Evolutionary conservation across 176 grass and related monocot species (phyloP).

Genomic region (Zoysia japonica): DNA sequence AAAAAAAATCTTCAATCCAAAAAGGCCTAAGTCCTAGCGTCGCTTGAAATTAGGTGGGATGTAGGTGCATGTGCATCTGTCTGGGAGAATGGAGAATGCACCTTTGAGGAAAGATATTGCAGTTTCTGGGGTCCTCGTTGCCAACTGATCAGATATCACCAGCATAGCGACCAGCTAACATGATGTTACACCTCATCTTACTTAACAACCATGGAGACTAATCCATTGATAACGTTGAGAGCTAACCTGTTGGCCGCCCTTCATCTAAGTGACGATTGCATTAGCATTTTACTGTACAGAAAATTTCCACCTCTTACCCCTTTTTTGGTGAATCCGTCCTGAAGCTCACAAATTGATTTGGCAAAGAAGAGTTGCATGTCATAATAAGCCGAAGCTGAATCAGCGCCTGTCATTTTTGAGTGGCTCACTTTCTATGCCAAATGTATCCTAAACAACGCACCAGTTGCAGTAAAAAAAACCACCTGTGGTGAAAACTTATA

Average conservation of each 20-base stretch:
- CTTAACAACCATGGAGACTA: not conserved
- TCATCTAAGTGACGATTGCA: not conserved
- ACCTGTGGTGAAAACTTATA: not conserved
- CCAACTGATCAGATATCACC: slow-evolving; percentile 4
- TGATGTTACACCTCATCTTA: slow-evolving; percentile 31
- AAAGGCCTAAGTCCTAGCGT: no score
- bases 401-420: not conserved
- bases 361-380: no score
- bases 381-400: not conserved
- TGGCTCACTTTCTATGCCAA: not conserved
- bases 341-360: no score
- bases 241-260: not conserved
- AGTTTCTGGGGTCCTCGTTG: not conserved
- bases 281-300: no score
- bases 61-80: not conserved
- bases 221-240: not conserved
- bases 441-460: not conserved
- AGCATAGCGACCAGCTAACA: slow-evolving; percentile 25
- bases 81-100: not conserved
- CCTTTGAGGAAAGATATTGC: not conserved
- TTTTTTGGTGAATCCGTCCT: no score
- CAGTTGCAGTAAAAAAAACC: not conserved
- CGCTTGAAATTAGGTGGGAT: no score
- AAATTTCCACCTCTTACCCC: no score
- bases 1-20: no score